Evolutionary conservation across 257 asterid genomes (phyloP), one percentile per base, ranked within the genome.

Genomic region (Scutellaria minor): DNA sequence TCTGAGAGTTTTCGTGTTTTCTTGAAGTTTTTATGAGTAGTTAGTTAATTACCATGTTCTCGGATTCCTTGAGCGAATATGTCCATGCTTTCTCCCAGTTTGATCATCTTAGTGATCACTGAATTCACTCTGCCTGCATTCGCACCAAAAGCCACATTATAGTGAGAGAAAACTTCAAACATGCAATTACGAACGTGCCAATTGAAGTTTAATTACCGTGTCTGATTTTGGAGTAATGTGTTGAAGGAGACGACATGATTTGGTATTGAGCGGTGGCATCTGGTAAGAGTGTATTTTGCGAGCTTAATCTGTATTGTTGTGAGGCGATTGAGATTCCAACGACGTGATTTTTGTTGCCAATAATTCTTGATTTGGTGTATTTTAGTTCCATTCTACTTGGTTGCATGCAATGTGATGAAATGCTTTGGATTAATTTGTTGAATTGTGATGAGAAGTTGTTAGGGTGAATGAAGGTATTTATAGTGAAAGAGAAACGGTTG

Each of bases 71-170:
- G 78, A 5, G 83, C 73, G 22, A 81, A 48, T 20, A 71, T 27
- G 45, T 78, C 82, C 77, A 77, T 54, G 45, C 68, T 66, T 66
- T 81, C 52, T 7, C 81, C 78, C 6, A 81, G 70, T 50, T 81
- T 81, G 83, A 78, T 71, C 80, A 81, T 78, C 67, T 78, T 81
- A 10, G 83, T 78, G 56, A 78, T 66, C 14, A 81, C 76, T 2
- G 85, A 81, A 62, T 74, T 52, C 55, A 63, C 76, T 45, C 78
- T 76, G 44, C 77, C 83, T 81, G 83, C 85, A 77, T 67, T 61
- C 41, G 6, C 67, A 51, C n/a, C 66, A 22, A 47, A 46, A 8
- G 8, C 37, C 9, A 31, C 1, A 35, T 24, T 73, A 51, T 44
- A 64, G 3, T 55, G 39, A 53, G 54, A 12, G 37, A 31, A 31